Evolutionary conservation across 2,329 filamentous ascomycete species (phyloP).

Genomic region (Tolypocladium endophyticum): DNA sequence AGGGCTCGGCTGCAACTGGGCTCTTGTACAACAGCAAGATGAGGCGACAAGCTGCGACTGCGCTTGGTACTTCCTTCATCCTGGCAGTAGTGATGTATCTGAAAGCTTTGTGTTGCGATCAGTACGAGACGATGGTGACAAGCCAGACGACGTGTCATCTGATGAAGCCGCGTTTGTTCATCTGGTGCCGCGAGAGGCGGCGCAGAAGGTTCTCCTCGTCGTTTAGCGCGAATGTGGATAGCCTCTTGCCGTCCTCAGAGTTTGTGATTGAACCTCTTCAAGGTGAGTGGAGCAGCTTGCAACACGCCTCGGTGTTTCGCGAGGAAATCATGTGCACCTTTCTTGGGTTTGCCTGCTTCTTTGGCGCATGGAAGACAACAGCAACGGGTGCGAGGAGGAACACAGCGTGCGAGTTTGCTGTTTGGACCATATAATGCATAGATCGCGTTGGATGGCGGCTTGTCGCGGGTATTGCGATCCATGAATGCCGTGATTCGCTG

Average conservation of each 20-base stretch:
- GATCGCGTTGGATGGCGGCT: neutral
- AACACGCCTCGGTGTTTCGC: neutral
- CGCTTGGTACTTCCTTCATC: neutral
- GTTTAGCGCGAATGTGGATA: neutral
- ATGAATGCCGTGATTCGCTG: neutral
- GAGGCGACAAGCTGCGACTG: neutral
- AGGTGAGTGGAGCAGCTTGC: neutral
- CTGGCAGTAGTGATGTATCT: too few relatives aligned
- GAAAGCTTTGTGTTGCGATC: too few relatives aligned
- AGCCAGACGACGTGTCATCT: neutral
- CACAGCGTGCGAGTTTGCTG: neutral
- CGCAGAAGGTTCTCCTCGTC: neutral
- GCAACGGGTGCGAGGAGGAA: neutral
- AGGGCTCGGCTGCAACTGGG: slow-evolving; percentile 6
- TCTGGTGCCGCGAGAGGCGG: neutral
- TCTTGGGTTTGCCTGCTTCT: neutral
- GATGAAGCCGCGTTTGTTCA: neutral
- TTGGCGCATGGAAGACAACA: neutral
- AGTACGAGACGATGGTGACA: neutral
- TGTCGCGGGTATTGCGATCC: neutral
- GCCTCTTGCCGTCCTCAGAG: neutral
- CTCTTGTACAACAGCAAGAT: slow-evolving; percentile 1
- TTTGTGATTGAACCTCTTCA: neutral
- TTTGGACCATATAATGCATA: neutral
- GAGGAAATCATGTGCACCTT: neutral